These are phyloP conservation scores for Eucalyptus marginata DNA, from an alignment of 345 rosid species.

Conservation along the genomic window DNA sequence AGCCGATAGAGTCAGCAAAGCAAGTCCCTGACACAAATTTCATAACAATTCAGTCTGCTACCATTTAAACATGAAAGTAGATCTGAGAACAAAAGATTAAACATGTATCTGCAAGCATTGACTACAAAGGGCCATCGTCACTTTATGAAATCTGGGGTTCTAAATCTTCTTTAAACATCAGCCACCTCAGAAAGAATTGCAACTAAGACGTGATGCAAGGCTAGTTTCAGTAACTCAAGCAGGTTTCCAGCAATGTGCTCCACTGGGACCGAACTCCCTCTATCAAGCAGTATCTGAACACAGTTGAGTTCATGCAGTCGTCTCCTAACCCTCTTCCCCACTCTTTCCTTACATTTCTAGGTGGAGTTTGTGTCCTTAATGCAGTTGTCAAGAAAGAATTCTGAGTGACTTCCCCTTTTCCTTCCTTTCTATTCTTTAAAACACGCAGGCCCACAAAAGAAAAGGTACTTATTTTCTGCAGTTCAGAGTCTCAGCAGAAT, in stretches of 20 bases:
- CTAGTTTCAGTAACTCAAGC: background rate
- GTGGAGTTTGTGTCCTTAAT: background rate
- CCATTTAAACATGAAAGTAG: background rate
- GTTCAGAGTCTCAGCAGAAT: background rate
- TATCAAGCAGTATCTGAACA: background rate
- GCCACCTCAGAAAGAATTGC: background rate
- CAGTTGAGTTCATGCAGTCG: background rate
- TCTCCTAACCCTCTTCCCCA: background rate
- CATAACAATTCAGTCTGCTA: background rate
- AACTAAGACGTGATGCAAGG: background rate
- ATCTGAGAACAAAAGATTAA: background rate
- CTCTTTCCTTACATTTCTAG: background rate
- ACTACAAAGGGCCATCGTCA: background rate
- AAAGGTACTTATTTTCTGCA: background rate
- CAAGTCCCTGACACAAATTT: slow-evolving; percentile 12
- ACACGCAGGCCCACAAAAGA: background rate
- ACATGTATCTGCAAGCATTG: background rate
- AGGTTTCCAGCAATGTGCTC: background rate
- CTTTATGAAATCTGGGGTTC: background rate
- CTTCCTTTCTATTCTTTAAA: background rate
- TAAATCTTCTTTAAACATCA: background rate
- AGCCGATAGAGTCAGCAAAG: slow-evolving; percentile 28
- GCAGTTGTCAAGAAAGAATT: background rate
- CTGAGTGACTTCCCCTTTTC: background rate
- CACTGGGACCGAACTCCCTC: background rate